phyloP scores from a whole-genome alignment of 305 asterid species.

The Fraxinus ornus region DNA sequence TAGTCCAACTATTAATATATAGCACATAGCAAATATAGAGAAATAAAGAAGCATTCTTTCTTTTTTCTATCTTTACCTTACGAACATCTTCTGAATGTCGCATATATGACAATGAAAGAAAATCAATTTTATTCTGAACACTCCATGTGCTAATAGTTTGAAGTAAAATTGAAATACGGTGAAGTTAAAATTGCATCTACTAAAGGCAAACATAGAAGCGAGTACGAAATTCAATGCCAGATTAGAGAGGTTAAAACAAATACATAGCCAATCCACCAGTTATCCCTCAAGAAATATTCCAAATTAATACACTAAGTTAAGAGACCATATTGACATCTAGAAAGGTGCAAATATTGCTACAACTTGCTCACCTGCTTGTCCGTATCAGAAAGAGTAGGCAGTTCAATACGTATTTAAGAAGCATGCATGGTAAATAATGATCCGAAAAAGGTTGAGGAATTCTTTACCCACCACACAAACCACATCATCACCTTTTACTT shows the following conservation, averaged over 20 bases:
- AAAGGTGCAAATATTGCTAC: neutral
- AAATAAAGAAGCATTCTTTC: neutral
- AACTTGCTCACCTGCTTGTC: slow-evolving; percentile 74
- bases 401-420: slow-evolving; percentile 81
- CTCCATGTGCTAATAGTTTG: slow-evolving; percentile 94
- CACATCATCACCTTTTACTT: slow-evolving; percentile 11
- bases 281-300: neutral
- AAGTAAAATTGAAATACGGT: slow-evolving; percentile 6
- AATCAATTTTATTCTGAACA: slow-evolving; percentile 71
- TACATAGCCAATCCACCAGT: slow-evolving; percentile 8
- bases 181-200: neutral
- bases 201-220: neutral
- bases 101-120: slow-evolving; percentile 78
- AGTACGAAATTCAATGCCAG: neutral
- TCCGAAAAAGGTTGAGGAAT: slow-evolving; percentile 82
- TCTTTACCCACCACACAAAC: slow-evolving; percentile 61
- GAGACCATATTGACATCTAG: neutral
- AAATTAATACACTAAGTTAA: neutral
- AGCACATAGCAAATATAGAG: neutral
- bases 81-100: slow-evolving; percentile 95
- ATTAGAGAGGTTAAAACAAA: neutral
- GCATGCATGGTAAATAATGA: slow-evolving; percentile 85
- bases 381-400: slow-evolving; percentile 72
- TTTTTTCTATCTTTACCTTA: slow-evolving; percentile 42
- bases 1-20: no score